These are phyloP conservation scores for Corymbia calophylla DNA, from an alignment of 441 rosid genomes.

Conservation along the genomic window DNA sequence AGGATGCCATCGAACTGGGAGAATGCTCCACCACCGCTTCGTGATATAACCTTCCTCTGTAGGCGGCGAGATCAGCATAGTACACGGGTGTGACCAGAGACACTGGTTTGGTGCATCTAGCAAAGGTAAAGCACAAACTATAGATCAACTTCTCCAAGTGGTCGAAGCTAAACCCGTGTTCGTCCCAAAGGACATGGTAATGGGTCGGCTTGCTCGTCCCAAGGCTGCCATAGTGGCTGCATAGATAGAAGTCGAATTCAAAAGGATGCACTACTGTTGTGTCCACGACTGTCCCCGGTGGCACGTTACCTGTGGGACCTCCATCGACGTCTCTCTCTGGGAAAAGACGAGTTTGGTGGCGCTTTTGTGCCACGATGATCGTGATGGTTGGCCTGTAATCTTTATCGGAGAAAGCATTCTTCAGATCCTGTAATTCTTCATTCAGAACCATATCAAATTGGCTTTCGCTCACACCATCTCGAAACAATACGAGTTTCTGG, in stretches of 20 bases:
- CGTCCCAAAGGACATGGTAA: slow-evolving; percentile 69
- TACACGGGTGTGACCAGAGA: slow-evolving; percentile 70
- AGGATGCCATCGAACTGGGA: slow-evolving; percentile 28
- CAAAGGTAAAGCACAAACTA: slow-evolving; percentile 69
- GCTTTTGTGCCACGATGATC: slow-evolving; percentile 68
- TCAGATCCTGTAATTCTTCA: slow-evolving; percentile 50
- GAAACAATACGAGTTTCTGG: slow-evolving; percentile 49
- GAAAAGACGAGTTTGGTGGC: slow-evolving; percentile 78
- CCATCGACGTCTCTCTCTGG: slow-evolving; percentile 25
- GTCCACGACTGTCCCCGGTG: slow-evolving; percentile 79
- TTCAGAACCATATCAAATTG: slow-evolving; percentile 90
- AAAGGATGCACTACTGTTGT: slow-evolving; percentile 55
- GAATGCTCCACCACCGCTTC: slow-evolving; percentile 42
- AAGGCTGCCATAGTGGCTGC: slow-evolving; percentile 65
- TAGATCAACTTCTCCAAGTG: slow-evolving; percentile 61
- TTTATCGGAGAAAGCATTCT: slow-evolving; percentile 23
- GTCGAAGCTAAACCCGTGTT: slow-evolving; percentile 50
- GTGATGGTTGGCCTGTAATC: slow-evolving; percentile 41
- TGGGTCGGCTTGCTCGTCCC: slow-evolving; percentile 89
- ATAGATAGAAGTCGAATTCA: slow-evolving; percentile 69
- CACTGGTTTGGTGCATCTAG: slow-evolving; percentile 78
- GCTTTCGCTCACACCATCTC: slow-evolving; percentile 82
- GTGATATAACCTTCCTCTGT: slow-evolving; percentile 56
- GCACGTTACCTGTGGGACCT: slow-evolving; percentile 37
- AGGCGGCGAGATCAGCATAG: slow-evolving; percentile 75